Base-by-base conservation (phyloP, 345 rosid species). In the Moricandia moricandioides region DNA sequence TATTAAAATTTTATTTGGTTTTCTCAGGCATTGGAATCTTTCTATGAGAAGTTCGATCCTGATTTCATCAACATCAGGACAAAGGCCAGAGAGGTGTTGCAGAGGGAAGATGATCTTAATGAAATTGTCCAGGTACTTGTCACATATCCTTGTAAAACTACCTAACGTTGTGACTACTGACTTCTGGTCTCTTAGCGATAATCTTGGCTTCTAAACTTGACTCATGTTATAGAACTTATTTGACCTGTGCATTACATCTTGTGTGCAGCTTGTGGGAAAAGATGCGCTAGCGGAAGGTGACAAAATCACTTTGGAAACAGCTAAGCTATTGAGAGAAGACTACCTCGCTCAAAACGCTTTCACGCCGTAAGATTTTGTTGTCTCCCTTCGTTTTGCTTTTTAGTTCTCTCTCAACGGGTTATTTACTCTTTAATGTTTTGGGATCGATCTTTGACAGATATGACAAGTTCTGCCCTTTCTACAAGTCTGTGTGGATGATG, bases 401-500 rank as follows among this genome's bases (percentile, higher is more conserved):
- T 7, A 57, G 8, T 24, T 39, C 45, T 65, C 31, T 43, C 7
- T 61, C 3, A 51, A 0, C 0, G 6, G 37, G 55, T 35, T 24
- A 27, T 27, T 24, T 4, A 27, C 34, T 57, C 21, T 39, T 59
- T 4, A 11, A 49, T 7, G 9, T 37, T 54, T 79, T 45, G 75
- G 35, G 52, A 31, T 78, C 69, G 21, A 58, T 75, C 31, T 14
- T 37, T 37, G 66, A 39, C 86, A 90, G 99, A 71, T 95, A 95
- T 51, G 99, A 92, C 78, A 95, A 92, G 69, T 96, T 84, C 84
- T 95, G 99, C 56, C 99, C 99, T 40, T 95, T 95, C 85, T 95
- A 92, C 94, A 95, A 95, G 79, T 92, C 98, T 40, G 94, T 95
- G 62, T 95, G 99, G 99, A 89, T 95, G 99, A 95, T 95, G 98